A percentile compares a stretch with the other conserved stretches of the same genome.
These are phyloP conservation scores for Thermochaetoides dissita DNA, from an alignment of 2,329 filamentous ascomycete species.

Conservation along the genomic window DNA sequence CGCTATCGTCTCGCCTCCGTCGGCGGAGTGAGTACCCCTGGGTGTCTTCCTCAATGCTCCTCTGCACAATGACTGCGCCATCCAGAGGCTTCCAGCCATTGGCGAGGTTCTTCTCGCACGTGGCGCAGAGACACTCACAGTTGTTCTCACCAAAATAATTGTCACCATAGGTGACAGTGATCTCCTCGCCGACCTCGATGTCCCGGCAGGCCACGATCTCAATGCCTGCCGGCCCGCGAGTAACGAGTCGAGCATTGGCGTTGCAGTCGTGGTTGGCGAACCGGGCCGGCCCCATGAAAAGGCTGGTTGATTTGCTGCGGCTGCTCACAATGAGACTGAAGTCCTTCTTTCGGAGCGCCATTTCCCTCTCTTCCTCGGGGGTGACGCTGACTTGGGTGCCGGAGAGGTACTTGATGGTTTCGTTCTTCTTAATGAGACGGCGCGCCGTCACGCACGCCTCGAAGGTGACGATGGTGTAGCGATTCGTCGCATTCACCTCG, in stretches of 20 bases:
- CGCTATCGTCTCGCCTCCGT: conserved; percentile 36
- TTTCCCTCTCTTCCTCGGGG: conserved; percentile 71
- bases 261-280: conserved; percentile 97
- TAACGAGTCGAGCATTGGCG: conserved; percentile 79
- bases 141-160: conserved; percentile 94
- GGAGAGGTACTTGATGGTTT: conserved; percentile 78
- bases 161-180: conserved; percentile 90
- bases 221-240: conserved; percentile 72
- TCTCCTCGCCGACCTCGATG: conserved; percentile 81
- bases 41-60: conserved; percentile 39
- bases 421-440: conserved; percentile 62
- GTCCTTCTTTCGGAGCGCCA: conserved; percentile 73
- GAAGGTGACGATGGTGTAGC: conserved; percentile 81
- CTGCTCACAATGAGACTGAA: conserved; percentile 96
- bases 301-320: conserved; percentile 73
- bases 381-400: conserved; percentile 90
- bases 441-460: conserved; percentile 81
- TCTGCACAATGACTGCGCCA: conserved; percentile 30
- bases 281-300: conserved; percentile 88
- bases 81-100: conserved; percentile 69
- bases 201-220: conserved; percentile 73
- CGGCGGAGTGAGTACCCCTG: conserved; percentile 44
- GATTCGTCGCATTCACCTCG: conserved; percentile 81
- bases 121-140: conserved; percentile 82
- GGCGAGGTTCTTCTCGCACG: conserved; percentile 58